These are phyloP conservation scores for Colletotrichum cuscutae DNA, from an alignment of 2,329 filamentous ascomycete genomes.

Conservation along the genomic window DNA sequence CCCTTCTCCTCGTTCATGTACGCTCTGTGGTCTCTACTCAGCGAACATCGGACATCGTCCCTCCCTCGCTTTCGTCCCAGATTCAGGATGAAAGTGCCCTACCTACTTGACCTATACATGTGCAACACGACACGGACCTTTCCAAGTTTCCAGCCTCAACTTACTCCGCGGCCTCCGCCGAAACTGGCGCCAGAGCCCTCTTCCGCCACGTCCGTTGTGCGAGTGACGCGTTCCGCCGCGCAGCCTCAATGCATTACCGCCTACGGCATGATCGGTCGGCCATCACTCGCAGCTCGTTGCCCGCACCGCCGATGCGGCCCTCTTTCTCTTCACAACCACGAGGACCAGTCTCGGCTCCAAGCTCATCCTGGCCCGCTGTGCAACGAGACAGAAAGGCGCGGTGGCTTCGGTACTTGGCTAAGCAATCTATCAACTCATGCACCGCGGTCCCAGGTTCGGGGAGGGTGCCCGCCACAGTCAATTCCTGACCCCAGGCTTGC, in stretches of 20 bases:
- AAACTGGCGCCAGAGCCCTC: slow-evolving; percentile 30
- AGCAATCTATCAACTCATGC: slow-evolving; percentile 12
- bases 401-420: slow-evolving; percentile 5
- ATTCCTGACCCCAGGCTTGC: not conserved
- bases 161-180: slow-evolving; percentile 28
- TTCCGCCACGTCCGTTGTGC: slow-evolving; percentile 28
- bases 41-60: slow-evolving; percentile 26
- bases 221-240: slow-evolving; percentile 31
- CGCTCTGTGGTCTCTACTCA: slow-evolving; percentile 14
- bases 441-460: not conserved
- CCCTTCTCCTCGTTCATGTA: slow-evolving; percentile 16
- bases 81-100: slow-evolving; percentile 32
- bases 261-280: slow-evolving; percentile 30
- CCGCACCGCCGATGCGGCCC: not conserved
- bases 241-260: slow-evolving; percentile 29
- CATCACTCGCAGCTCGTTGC: not conserved
- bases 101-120: slow-evolving; percentile 16
- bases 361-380: slow-evolving; percentile 2
- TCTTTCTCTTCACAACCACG: not conserved
- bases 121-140: slow-evolving; percentile 32
- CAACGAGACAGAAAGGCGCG: not conserved
- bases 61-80: slow-evolving; percentile 32
- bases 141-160: slow-evolving; percentile 20
- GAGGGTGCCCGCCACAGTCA: slow-evolving; percentile 2
- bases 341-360: not conserved